Evolutionary conservation across 306 rosid species (phyloP), one percentile per base, ranked within the genome.

Genomic region (Datisca glomerata): DNA sequence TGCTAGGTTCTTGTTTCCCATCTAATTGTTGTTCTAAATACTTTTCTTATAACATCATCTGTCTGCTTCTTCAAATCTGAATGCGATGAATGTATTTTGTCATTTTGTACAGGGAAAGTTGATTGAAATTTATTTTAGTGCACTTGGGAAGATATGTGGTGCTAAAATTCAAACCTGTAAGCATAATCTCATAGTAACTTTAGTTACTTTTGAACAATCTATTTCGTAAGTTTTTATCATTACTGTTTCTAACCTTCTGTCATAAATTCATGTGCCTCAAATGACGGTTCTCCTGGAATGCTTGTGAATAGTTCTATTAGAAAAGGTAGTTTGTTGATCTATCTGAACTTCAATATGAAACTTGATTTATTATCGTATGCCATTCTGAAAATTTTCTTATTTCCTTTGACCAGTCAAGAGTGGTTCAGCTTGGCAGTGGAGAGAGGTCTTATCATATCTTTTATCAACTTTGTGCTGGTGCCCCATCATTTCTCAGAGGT

Each of bases 381-480:
- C 43, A 29, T 32, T 51, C 71, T 72, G 69, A 55, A 69, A 43
- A 42, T 41, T 40, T 20, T 34, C 14, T 2, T 41, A 32, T 61
- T 52, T 67, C 45, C 41, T 61, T 39, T 68, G 61, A 53, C 63
- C 86, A 91, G 98, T 80, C 98, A 43, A 76, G 98, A 73, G 96
- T 85, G 38, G 85, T 79, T 61, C 85, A 73, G 67, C 57, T 80
- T 57, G 74, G 67, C 52, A 31, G 24, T 39, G 87, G 74, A 2
- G 96, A 91, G 71, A 68, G 98, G 59, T 80, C 96, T 3, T 91
- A 75, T 66, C 91, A 91, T 46, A 55, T 91, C 67, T 91, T 91
- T 58, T 91, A 91, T 61, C 98, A 91, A 71, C 92, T 91, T 51
- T 84, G 96, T 69, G 91, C 85, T 57, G 94, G 96, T 31, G 75